A percentile compares a stretch with the other conserved stretches of the same genome.
Conservation (phyloP, 2,329 filamentous ascomycete genomes). For the Fusarium decemcellulare region DNA sequence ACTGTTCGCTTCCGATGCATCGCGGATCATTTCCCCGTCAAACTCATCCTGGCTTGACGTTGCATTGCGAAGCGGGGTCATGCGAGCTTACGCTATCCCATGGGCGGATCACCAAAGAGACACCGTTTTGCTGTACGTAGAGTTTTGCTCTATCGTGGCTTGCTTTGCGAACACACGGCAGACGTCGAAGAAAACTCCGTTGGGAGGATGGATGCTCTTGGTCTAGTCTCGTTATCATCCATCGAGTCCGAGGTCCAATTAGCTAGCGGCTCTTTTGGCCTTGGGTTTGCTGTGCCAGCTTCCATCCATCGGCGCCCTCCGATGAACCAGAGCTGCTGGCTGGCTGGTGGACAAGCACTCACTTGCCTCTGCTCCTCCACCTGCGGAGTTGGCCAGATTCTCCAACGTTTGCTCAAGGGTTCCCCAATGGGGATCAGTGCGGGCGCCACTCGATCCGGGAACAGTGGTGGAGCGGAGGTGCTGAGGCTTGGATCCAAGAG, state of each 20-base stretch:
- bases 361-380: neutral
- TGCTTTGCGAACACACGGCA: too few species aligned
- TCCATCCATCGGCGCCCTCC: slow-evolving; percentile 34
- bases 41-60: slow-evolving; percentile 17
- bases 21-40: slow-evolving; percentile 39
- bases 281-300: neutral
- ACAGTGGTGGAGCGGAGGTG: slow-evolving; percentile 19
- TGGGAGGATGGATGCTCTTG: slow-evolving; percentile 10
- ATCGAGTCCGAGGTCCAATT: slow-evolving; percentile 4
- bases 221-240: slow-evolving; percentile 18
- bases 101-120: slow-evolving; percentile 25
- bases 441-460: slow-evolving; percentile 31
- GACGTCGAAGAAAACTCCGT: neutral
- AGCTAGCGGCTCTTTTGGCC: slow-evolving; percentile 19
- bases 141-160: slow-evolving; percentile 6
- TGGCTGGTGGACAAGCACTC: neutral
- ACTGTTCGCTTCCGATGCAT: slow-evolving; percentile 31
- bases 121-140: slow-evolving; percentile 10
- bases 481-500: slow-evolving; percentile 24
- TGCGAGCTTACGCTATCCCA: slow-evolving; percentile 24
- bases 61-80: slow-evolving; percentile 40
- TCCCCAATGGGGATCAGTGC: slow-evolving; percentile 15
- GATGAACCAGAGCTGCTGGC: slow-evolving; percentile 1
- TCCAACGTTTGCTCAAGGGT: slow-evolving; percentile 7
- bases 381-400: slow-evolving; percentile 15